Conservation (phyloP, 1,284 basidiomycete genomes). For the Ceratobasidium sp. region DNA sequence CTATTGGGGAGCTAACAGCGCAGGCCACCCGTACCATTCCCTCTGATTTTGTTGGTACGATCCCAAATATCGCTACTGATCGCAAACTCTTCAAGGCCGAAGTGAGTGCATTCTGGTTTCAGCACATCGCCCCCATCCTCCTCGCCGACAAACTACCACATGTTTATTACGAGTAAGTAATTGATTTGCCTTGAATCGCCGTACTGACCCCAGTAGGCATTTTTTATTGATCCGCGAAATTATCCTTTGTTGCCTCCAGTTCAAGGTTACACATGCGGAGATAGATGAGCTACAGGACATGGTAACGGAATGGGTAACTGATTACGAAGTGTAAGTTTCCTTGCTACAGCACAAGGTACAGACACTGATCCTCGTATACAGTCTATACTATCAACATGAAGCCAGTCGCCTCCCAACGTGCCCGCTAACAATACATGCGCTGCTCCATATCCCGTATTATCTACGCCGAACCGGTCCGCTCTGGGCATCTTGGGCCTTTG, state of each 20-base stretch:
- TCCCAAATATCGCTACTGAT: constrained; percentile 33
- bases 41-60: constrained; percentile 34
- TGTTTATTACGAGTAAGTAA: constrained; percentile 55
- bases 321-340: constrained; percentile 54
- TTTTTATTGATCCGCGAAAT: constrained; percentile 19
- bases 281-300: constrained; percentile 48
- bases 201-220: not conserved
- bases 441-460: constrained; percentile 51
- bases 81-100: constrained; percentile 37
- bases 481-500: constrained; percentile 56
- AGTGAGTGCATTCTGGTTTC: constrained; percentile 34
- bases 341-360: not conserved
- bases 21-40: constrained; percentile 34
- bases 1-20: constrained; percentile 21
- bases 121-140: constrained; percentile 35
- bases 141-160: constrained; percentile 45
- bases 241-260: constrained; percentile 50
- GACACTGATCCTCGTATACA: constrained; percentile 40
- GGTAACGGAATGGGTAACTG: constrained; percentile 53
- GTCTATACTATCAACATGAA: constrained; percentile 53
- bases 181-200: constrained; percentile 36
- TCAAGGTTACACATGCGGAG: constrained; percentile 50
- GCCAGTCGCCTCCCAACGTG: constrained; percentile 49
- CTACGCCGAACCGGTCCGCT: constrained; percentile 51
- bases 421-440: constrained; percentile 53